Evolutionary conservation across 2,329 filamentous ascomycete genomes (phyloP), one percentile per base, ranked within the genome.

Genomic region (Talaromyces verruculosus): DNA sequence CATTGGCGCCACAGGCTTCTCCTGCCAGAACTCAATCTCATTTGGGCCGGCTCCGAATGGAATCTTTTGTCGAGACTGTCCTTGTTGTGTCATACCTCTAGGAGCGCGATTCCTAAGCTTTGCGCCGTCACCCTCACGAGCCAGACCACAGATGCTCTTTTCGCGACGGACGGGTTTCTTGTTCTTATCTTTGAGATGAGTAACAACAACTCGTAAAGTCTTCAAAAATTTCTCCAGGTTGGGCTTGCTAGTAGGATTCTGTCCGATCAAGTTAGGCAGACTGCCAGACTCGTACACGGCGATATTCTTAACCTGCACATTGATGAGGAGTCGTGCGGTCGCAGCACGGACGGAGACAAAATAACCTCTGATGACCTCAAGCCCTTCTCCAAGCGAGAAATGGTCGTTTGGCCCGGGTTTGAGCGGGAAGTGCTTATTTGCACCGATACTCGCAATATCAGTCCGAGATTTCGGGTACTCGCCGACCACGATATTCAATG

Each of bases 331-430:
- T 3, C 87, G 81, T 45, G 81, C 82, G 15, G 85, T 84, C 2
- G 85, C 83, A 1, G 85, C 82, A 5, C 88, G 84, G 35, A 87
- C 84, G 70, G 86, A 89, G 11, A 86, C 79, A 71, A 85, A 89
- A 74, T 85, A 90, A 0, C 88, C 88, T 49, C 87, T 81, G 3
- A 88, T 73, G 0, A 86, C 86, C 58, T 84, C 78, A 0, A 90
- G 76, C 1, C 86, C 86, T 11, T 73, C 77, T 2, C 80, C 81
- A 1, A 89, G 79, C 0, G 81, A 79, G 68, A 84, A 88, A 87
- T 87, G 68, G 58, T 84, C 78, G 6, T 71, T 67, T 3, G 70
- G 68, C 3, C 70, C 72, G 0, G 69, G 73, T 13, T 74, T 64
- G 49, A 83, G 71, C 0, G 81, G 79, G 68, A 84, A 88, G 65